phyloP scores from a whole-genome alignment of 768 basidiomycete genomes.

The Asterophora lycoperdoides region DNA sequence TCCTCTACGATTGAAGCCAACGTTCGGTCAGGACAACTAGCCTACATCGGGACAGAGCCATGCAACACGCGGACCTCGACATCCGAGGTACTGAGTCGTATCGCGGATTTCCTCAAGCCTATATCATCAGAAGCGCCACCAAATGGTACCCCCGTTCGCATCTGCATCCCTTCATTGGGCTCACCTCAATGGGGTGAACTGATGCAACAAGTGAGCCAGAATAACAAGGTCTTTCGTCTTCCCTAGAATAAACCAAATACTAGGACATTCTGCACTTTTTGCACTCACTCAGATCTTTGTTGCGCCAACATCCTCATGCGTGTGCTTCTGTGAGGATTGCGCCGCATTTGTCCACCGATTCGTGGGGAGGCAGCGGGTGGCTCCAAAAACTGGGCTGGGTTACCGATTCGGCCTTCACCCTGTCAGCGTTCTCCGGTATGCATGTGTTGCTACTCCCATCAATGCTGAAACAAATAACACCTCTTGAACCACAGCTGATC shows the following conservation, averaged over 20 bases:
- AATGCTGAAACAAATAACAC: background rate
- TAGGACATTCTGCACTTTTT: constrained; percentile 75
- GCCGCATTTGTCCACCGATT: constrained; percentile 54
- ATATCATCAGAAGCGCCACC: constrained; percentile 17
- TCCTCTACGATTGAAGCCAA: constrained; percentile 43
- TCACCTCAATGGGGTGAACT: constrained; percentile 69
- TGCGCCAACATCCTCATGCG: constrained; percentile 53
- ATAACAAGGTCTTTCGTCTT: background rate
- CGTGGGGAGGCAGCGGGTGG: constrained; percentile 67
- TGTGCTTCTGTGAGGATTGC: constrained; percentile 70
- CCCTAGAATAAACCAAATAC: background rate
- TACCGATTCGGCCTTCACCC: constrained; percentile 67
- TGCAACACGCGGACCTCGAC: constrained; percentile 10
- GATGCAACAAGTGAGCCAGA: constrained; percentile 43
- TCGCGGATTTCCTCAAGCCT: constrained; percentile 26
- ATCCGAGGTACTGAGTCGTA: constrained; percentile 20
- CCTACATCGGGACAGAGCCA: constrained; percentile 15
- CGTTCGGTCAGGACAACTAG: constrained; percentile 33
- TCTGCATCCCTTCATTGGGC: constrained; percentile 62
- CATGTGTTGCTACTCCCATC: background rate
- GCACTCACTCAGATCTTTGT: constrained; percentile 54
- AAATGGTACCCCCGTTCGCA: constrained; percentile 39
- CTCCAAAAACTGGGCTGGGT: constrained; percentile 75
- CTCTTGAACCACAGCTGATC: constrained; percentile 52
- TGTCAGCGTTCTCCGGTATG: constrained; percentile 76